Conservation (phyloP, 2,329 filamentous ascomycete genomes). For the Botrytis fabae region DNA sequence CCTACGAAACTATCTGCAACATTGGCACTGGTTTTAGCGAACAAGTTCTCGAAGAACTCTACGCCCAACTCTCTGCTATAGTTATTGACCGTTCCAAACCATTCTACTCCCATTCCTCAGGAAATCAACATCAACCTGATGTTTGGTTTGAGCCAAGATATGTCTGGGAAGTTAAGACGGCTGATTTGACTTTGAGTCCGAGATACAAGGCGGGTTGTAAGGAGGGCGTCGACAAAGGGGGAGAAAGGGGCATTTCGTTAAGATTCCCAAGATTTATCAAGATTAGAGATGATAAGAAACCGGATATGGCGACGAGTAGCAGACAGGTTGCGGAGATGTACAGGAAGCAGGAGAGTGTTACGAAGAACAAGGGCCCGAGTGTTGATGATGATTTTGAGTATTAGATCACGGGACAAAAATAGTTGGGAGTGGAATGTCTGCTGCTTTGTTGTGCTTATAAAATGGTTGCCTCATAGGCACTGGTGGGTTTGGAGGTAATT, state of each 20-base stretch:
- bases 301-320: conserved; percentile 82
- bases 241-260: conserved; percentile 79
- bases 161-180: conserved; percentile 98
- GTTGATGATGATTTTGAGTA: conserved; percentile 99
- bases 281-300: conserved; percentile 91
- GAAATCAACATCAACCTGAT: conserved; percentile 90
- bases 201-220: conserved; percentile 88
- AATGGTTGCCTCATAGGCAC: background rate
- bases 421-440: background rate
- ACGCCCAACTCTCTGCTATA: conserved; percentile 71
- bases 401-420: conserved; percentile 44
- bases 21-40: conserved; percentile 98
- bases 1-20: conserved; percentile 95
- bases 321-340: conserved; percentile 96
- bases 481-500: background rate
- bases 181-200: conserved; percentile 88
- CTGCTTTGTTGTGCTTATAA: background rate
- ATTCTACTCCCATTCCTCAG: conserved; percentile 84
- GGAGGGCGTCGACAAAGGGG: conserved; percentile 71
- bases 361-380: conserved; percentile 79
- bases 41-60: conserved; percentile 84
- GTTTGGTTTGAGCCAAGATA: conserved; percentile 95
- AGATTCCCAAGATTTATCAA: conserved; percentile 93
- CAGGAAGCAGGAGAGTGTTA: conserved; percentile 81
- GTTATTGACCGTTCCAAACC: conserved; percentile 90